Evolutionary conservation across 805 yeast species (phyloP).

Genomic region (Priceomyces haplophilus): DNA sequence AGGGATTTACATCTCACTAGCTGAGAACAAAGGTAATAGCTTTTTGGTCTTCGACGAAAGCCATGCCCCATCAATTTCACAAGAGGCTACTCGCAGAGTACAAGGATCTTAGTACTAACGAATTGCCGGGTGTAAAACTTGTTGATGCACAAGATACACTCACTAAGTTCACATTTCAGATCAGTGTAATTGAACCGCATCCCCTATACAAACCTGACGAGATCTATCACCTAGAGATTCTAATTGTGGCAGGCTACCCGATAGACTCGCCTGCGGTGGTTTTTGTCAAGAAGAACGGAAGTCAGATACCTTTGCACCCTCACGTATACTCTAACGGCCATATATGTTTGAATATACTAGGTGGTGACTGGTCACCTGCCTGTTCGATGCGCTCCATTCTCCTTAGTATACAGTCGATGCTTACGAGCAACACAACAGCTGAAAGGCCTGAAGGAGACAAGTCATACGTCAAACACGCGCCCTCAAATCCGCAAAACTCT

Average conservation of each 20-base stretch:
- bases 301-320: slow-evolving; percentile 62
- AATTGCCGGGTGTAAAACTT: slow-evolving; percentile 24
- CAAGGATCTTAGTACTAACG: slow-evolving; percentile 11
- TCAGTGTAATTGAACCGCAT: slow-evolving; percentile 12
- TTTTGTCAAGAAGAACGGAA: slow-evolving; percentile 32
- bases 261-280: slow-evolving; percentile 57
- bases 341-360: slow-evolving; percentile 67
- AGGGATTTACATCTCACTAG: too few species aligned
- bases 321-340: slow-evolving; percentile 76
- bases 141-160: slow-evolving; percentile 17
- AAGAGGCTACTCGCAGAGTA: slow-evolving; percentile 30
- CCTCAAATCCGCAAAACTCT: slow-evolving; percentile 51
- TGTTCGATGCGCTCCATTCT: slow-evolving; percentile 48
- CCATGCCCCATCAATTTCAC: slow-evolving; percentile 24
- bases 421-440: slow-evolving; percentile 44
- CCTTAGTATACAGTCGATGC: slow-evolving; percentile 64
- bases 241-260: slow-evolving; percentile 49
- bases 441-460: slow-evolving; percentile 60
- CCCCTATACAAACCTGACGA: slow-evolving; percentile 15
- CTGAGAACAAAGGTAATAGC: too few species aligned
- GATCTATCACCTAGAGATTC: slow-evolving; percentile 42
- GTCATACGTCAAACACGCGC: slow-evolving; percentile 49
- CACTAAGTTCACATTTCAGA: slow-evolving; percentile 19
- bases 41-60: background rate
- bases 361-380: slow-evolving; percentile 67